Base-by-base conservation (phyloP, 805 yeast genomes). In the Barnettozyma vustinii region DNA sequence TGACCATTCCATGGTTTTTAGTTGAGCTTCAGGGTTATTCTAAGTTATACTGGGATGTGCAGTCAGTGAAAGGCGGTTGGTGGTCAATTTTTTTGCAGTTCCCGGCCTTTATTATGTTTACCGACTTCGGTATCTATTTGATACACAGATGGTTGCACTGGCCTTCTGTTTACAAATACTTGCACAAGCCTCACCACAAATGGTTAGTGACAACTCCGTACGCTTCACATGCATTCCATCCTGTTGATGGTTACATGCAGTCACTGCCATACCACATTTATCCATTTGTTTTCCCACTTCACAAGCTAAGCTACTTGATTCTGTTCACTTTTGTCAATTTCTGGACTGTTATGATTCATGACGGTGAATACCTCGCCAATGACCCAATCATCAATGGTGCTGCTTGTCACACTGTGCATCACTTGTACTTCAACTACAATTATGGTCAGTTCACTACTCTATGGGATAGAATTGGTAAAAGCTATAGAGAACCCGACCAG, bases 291-390 rank as follows among this genome's bases (percentile, higher is more conserved):
- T 87, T 94, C 81, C 98, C 98, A 40, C 76, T 94, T 58, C 91
- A 94, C 72, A 94, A 91, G 71, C 71, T 87, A 23, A 80, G 87
- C 20, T 94, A 92, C 67, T 75, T 94, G 63, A 58, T 80, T 16
- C 73, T 94, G 55, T 94, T 94, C 73, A 82, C 92, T 0, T 84
- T 90, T 69, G 97, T 94, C 56, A 92, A 94, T 70, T 84, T 92
- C 67, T 94, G 99, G 99, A 88, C 99, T 13, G 96, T 94, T 40
- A 86, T 92, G 94, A 94, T 94, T 64, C 99, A 94, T 69, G 99
- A 94, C 64, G 99, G 99, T 56, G 94, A 91, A 66, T 94, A 90
- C 68, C 68, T 92, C 74, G 86, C 96, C 40, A 86, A 88, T 67
- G 96, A 90, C 66, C 96, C 97, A 7, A 79, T 89, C 50, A 85